Conservation (phyloP, 2,329 filamentous ascomycete species). For the Colletotrichum costaricense region DNA sequence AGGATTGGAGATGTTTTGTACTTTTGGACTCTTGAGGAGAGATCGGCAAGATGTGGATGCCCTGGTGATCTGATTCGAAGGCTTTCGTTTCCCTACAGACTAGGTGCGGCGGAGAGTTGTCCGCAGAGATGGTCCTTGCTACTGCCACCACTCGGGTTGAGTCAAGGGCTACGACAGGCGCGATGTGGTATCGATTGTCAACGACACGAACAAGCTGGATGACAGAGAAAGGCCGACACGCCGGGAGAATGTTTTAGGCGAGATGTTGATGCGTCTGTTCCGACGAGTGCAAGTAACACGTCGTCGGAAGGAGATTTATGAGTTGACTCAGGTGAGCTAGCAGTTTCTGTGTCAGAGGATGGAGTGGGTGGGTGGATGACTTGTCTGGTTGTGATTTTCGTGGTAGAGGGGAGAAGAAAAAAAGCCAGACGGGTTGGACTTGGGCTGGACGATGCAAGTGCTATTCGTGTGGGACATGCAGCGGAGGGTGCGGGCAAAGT, state of each 20-base stretch:
- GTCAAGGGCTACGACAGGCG: neutral
- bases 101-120: constrained; percentile 11
- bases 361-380: neutral
- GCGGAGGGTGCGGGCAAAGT: neutral
- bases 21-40: neutral
- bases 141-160: constrained; percentile 10
- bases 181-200: neutral
- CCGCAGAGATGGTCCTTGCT: constrained; percentile 10
- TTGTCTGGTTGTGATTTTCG: neutral
- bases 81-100: neutral
- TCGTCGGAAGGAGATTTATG: constrained; percentile 1
- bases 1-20: neutral
- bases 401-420: neutral
- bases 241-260: neutral
- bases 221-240: neutral
- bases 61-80: constrained; percentile 13
- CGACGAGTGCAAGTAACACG: neutral
- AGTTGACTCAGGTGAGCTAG: constrained; percentile 17
- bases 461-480: neutral
- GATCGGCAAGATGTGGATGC: constrained; percentile 22
- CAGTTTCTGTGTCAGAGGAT: constrained; percentile 14
- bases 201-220: neutral
- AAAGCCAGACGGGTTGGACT: neutral
- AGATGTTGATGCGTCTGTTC: neutral
- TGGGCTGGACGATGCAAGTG: neutral